Evolutionary conservation across 1,284 basidiomycete genomes (phyloP).

Genomic region (Gymnopus androsaceus): DNA sequence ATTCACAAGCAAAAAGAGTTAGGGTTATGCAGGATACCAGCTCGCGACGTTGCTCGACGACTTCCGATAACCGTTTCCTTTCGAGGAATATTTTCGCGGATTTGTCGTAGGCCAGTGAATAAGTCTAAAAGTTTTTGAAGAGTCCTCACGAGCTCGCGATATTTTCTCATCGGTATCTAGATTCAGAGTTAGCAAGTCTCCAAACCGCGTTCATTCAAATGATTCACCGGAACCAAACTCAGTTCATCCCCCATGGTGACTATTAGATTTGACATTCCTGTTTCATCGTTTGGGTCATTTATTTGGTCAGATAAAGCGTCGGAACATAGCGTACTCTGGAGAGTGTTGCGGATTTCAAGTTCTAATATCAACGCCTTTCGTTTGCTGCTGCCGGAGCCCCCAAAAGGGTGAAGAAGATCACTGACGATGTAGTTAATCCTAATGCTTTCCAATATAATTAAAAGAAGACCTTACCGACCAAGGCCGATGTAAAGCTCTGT

Average conservation of each 20-base stretch:
- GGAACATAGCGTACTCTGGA: slow-evolving; percentile 31
- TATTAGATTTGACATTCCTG: slow-evolving; percentile 38
- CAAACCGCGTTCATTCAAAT: background rate
- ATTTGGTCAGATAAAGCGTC: background rate
- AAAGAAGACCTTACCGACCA: slow-evolving; percentile 38
- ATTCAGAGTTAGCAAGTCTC: background rate
- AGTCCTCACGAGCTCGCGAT: slow-evolving; percentile 39
- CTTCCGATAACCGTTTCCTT: slow-evolving; percentile 44
- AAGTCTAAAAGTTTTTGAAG: slow-evolving; percentile 48
- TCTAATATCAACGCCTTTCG: slow-evolving; percentile 44
- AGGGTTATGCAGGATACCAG: slow-evolving; percentile 53
- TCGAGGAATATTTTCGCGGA: slow-evolving; percentile 50
- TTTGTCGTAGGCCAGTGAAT: slow-evolving; percentile 48
- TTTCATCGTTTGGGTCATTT: background rate
- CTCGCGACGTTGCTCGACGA: slow-evolving; percentile 47
- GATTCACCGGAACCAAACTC: slow-evolving; percentile 50
- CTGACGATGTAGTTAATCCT: slow-evolving; percentile 25
- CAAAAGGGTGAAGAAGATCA: slow-evolving; percentile 39
- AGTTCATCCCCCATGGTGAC: slow-evolving; percentile 50
- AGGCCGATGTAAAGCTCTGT: slow-evolving; percentile 48
- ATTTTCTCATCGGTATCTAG: slow-evolving; percentile 53
- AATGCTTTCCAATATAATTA: slow-evolving; percentile 7
- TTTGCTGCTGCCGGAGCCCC: slow-evolving; percentile 30
- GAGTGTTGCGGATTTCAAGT: slow-evolving; percentile 41
- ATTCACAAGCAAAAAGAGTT: slow-evolving; percentile 50